phyloP scores from a whole-genome alignment of 345 rosid genomes.

The Rhizophora apiculata region DNA sequence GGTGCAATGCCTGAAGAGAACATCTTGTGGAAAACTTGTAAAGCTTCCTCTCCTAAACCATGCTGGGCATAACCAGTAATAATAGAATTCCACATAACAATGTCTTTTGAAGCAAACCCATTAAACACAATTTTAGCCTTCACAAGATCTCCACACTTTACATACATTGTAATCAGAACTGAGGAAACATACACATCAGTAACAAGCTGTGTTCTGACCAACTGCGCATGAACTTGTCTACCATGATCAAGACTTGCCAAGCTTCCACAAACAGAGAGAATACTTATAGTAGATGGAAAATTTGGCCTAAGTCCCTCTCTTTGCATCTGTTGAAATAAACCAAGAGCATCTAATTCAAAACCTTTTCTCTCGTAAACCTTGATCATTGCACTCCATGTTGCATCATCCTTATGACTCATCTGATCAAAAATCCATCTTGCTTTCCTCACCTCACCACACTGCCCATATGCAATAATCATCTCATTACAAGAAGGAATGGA shows the following conservation, averaged over 20 bases:
- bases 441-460: constrained; percentile 48
- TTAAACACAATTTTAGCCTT: constrained; percentile 64
- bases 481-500: constrained; percentile 57
- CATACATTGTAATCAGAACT: constrained; percentile 74
- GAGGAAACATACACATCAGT: constrained; percentile 69
- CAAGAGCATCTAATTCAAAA: constrained; percentile 60
- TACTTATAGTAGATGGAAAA: constrained; percentile 61
- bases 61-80: constrained; percentile 75
- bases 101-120: constrained; percentile 50
- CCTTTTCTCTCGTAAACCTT: constrained; percentile 70
- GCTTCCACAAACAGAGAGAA: constrained; percentile 66
- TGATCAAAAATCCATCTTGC: constrained; percentile 52
- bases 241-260: constrained; percentile 72
- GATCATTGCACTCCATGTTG: constrained; percentile 68
- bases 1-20: constrained; percentile 47
- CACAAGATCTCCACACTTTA: constrained; percentile 70
- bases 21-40: constrained; percentile 58
- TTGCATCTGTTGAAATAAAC: constrained; percentile 62
- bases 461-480: constrained; percentile 67
- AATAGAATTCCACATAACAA: constrained; percentile 82
- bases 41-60: constrained; percentile 67
- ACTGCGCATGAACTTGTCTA: constrained; percentile 63
- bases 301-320: constrained; percentile 45
- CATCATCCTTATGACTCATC: constrained; percentile 59
- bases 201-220: constrained; percentile 61